These are phyloP conservation scores for Lecanosticta acicola DNA, from an alignment of 2,329 filamentous ascomycete species.

Conservation along the genomic window DNA sequence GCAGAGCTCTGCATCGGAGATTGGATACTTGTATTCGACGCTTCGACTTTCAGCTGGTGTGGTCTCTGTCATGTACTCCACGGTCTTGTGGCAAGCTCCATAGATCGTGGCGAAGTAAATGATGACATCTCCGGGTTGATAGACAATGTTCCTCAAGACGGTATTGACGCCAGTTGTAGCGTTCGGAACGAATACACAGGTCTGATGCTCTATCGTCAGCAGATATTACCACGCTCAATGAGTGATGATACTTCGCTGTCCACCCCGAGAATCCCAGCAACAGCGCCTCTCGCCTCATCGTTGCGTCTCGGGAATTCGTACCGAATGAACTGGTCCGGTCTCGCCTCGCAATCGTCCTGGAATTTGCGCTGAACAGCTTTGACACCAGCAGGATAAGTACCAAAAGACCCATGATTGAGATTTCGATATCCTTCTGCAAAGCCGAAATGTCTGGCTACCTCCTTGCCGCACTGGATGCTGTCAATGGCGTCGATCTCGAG, in stretches of 20 bases:
- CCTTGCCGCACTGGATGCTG: slow-evolving; percentile 30
- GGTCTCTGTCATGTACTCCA: slow-evolving; percentile 68
- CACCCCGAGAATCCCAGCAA: slow-evolving; percentile 62
- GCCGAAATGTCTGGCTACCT: slow-evolving; percentile 60
- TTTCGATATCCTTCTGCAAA: slow-evolving; percentile 64
- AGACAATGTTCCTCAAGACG: slow-evolving; percentile 69
- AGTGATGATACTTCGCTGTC: slow-evolving; percentile 42
- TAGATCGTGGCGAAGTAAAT: slow-evolving; percentile 76
- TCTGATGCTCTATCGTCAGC: slow-evolving; percentile 24
- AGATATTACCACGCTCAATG: background rate
- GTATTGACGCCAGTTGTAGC: slow-evolving; percentile 74
- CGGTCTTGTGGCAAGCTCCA: slow-evolving; percentile 66
- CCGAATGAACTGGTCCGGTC: slow-evolving; percentile 71
- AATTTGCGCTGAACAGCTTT: slow-evolving; percentile 56
- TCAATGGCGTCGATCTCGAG: slow-evolving; percentile 7
- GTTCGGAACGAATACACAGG: slow-evolving; percentile 73
- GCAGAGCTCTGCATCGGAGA: slow-evolving; percentile 63
- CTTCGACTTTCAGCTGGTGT: slow-evolving; percentile 46
- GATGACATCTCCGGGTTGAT: slow-evolving; percentile 66
- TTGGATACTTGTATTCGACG: slow-evolving; percentile 62
- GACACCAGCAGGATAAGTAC: slow-evolving; percentile 63
- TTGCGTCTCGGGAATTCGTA: slow-evolving; percentile 60
- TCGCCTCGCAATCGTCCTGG: slow-evolving; percentile 60
- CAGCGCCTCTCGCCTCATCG: slow-evolving; percentile 57
- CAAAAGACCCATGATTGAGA: slow-evolving; percentile 81